These are phyloP conservation scores for Trichoderma asperellum DNA, from an alignment of 2,329 filamentous ascomycete species.

Conservation along the genomic window DNA sequence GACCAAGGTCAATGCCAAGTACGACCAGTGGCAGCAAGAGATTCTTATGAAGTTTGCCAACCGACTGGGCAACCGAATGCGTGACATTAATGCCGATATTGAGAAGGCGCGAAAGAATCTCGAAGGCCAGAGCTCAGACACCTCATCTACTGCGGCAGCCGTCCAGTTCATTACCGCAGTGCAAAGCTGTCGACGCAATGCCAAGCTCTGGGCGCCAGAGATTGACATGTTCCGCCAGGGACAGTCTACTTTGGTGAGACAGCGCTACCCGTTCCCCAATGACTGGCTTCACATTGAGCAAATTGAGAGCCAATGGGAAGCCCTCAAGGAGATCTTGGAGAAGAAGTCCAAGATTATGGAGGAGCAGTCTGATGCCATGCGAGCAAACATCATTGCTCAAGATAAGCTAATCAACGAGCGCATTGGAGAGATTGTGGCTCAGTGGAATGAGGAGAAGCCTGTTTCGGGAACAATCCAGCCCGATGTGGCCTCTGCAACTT, in stretches of 20 bases:
- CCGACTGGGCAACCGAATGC: slow-evolving; percentile 86
- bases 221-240: slow-evolving; percentile 96
- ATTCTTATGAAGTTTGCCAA: slow-evolving; percentile 91
- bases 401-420: slow-evolving; percentile 89
- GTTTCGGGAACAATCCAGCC: slow-evolving; percentile 93
- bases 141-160: slow-evolving; percentile 92
- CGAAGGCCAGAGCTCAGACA: slow-evolving; percentile 89
- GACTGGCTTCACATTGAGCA: slow-evolving; percentile 97
- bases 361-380: slow-evolving; percentile 92
- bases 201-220: slow-evolving; percentile 91
- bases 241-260: slow-evolving; percentile 85
- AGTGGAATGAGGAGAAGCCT: slow-evolving; percentile 97
- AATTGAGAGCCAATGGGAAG: slow-evolving; percentile 93
- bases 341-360: slow-evolving; percentile 95
- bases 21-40: slow-evolving; percentile 99
- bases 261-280: slow-evolving; percentile 89
- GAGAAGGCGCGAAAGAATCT: slow-evolving; percentile 88
- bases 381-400: slow-evolving; percentile 92
- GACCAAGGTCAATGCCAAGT: slow-evolving; percentile 97
- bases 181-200: slow-evolving; percentile 92
- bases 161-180: slow-evolving; percentile 99
- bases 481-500: slow-evolving; percentile 80
- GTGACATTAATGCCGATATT: slow-evolving; percentile 89
- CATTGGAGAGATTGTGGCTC: slow-evolving; percentile 78
- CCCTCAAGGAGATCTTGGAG: slow-evolving; percentile 86